Evolutionary conservation across 2,329 filamentous ascomycete genomes (phyloP).

Genomic region (Drechmeria coniospora): DNA sequence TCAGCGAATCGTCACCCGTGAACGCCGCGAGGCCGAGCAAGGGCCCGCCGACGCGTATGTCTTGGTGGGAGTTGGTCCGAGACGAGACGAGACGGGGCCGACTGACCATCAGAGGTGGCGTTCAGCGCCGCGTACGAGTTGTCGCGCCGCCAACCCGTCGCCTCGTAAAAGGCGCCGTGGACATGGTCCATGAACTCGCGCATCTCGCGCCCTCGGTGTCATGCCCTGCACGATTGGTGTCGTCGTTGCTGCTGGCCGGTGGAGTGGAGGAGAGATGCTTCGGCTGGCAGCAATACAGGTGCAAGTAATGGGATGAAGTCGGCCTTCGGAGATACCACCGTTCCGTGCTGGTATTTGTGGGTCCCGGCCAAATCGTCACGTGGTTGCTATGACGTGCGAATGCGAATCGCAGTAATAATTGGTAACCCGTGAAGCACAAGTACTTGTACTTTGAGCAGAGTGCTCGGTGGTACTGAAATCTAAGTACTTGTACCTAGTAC

Average conservation of each 20-base stretch:
- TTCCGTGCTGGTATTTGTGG: no score
- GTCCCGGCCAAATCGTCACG: no score
- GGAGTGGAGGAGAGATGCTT: no score
- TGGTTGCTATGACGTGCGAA: no score
- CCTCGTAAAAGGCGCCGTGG: slow-evolving; percentile 76
- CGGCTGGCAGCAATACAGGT: no score
- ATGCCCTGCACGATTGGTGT: slow-evolving; percentile 8
- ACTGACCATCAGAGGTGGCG: slow-evolving; percentile 60
- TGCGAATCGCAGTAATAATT: no score
- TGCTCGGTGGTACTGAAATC: no score
- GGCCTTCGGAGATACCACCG: no score
- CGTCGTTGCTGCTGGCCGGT: slow-evolving; percentile 1
- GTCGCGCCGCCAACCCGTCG: slow-evolving; percentile 78
- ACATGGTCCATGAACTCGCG: slow-evolving; percentile 97
- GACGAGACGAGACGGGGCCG: neutral
- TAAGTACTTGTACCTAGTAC: no score
- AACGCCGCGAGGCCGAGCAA: neutral
- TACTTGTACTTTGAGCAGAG: no score
- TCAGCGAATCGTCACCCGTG: slow-evolving; percentile 7
- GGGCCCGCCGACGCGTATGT: neutral
- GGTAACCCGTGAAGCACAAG: no score
- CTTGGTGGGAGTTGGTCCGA: slow-evolving; percentile 2
- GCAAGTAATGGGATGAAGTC: no score
- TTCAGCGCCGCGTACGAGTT: slow-evolving; percentile 84
- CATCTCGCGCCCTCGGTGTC: slow-evolving; percentile 38